A percentile compares a stretch with the other conserved stretches of the same genome.
These are phyloP conservation scores for Avena atlantica DNA, from an alignment of 176 grass and related monocot genomes.

Conservation along the genomic window DNA sequence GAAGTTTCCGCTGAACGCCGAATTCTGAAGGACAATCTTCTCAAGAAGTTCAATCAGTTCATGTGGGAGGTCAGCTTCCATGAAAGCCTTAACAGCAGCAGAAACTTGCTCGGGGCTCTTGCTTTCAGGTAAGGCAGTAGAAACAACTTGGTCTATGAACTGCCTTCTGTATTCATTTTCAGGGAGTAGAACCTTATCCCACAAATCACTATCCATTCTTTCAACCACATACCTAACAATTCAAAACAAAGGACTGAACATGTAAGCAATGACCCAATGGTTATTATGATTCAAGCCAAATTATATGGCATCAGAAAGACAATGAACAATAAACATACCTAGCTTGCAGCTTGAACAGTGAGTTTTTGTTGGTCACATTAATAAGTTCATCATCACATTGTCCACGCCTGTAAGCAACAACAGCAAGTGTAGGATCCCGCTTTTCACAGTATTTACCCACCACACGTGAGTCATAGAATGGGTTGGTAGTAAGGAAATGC, in stretches of 20 bases:
- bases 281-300: background rate
- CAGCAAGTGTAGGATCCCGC: constrained; percentile 92
- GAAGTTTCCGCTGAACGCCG: constrained; percentile 95
- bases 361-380: constrained; percentile 93
- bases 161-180: constrained; percentile 99
- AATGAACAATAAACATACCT: constrained; percentile 60
- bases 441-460: constrained; percentile 99
- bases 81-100: constrained; percentile 99
- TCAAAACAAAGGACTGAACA: constrained; percentile 36
- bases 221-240: constrained; percentile 88
- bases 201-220: constrained; percentile 95
- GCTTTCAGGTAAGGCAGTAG: constrained; percentile 92
- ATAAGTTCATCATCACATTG: constrained; percentile 95
- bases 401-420: constrained; percentile 93
- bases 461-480: constrained; percentile 95
- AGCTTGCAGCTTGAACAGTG: constrained; percentile 93
- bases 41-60: constrained; percentile 98
- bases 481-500: constrained; percentile 97
- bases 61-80: constrained; percentile 97
- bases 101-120: constrained; percentile 99
- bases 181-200: constrained; percentile 94
- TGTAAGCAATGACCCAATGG: constrained; percentile 1
- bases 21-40: constrained; percentile 99
- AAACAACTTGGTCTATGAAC: constrained; percentile 98
- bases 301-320: constrained; percentile 1